A percentile compares a stretch with the other conserved stretches of the same genome.
These are phyloP conservation scores for Myxozyma vanderwaltii DNA, from an alignment of 805 yeast species.

Conservation along the genomic window DNA sequence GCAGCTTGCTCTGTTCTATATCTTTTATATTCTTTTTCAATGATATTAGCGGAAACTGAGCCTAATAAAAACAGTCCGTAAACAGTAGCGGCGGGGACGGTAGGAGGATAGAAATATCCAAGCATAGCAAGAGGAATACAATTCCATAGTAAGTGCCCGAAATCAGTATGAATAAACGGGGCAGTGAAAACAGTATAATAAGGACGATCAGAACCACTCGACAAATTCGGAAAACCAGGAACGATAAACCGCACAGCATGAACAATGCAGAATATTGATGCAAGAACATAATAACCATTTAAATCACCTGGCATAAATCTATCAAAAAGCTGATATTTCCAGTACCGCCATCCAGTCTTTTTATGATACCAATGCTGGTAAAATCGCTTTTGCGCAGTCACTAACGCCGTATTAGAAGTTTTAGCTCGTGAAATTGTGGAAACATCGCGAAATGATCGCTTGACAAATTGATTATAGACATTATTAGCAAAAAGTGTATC, in stretches of 20 bases:
- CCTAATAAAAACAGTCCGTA: constrained; percentile 12
- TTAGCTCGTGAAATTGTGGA: not conserved
- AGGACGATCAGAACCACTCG: not conserved
- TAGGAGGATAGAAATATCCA: constrained; percentile 18
- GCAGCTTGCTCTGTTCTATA: constrained; percentile 3
- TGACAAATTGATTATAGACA: not conserved
- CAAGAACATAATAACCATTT: constrained; percentile 19
- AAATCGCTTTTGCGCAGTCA: constrained; percentile 1
- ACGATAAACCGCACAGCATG: constrained; percentile 15
- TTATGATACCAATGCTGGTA: constrained; percentile 28
- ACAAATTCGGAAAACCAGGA: constrained; percentile 24
- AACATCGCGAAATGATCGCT: not conserved
- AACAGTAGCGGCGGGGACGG: constrained; percentile 17
- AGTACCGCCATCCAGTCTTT: constrained; percentile 6
- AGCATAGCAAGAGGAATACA: constrained; percentile 12
- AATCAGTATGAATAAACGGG: constrained; percentile 18
- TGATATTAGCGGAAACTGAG: constrained; percentile 10
- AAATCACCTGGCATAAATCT: constrained; percentile 4
- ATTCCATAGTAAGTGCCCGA: constrained; percentile 21
- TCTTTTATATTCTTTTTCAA: constrained; percentile 3
- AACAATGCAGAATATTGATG: constrained; percentile 12
- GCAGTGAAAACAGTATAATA: constrained; percentile 10
- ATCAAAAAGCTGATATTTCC: constrained; percentile 5
- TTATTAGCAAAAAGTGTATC: not conserved
- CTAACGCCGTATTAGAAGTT: not conserved